Evolutionary conservation across 176 grass and related monocot genomes (phyloP).

Genomic region (Panicum miliaceum): DNA sequence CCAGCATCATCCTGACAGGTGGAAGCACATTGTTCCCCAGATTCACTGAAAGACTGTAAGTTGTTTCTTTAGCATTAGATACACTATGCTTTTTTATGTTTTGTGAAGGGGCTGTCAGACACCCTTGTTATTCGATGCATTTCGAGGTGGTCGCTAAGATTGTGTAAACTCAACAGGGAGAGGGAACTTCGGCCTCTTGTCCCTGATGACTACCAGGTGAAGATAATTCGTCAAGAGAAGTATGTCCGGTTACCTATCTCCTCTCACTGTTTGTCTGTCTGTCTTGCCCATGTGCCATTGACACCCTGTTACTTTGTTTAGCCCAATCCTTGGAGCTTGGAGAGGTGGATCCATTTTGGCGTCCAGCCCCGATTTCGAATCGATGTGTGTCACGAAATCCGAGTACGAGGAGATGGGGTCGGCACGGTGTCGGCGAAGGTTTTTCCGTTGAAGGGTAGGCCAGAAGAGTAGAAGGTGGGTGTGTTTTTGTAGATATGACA

Average conservation of each 20-base stretch:
- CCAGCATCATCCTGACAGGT: slow-evolving; percentile 89
- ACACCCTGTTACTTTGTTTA: slow-evolving; percentile 20
- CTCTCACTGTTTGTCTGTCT: background rate
- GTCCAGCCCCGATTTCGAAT: slow-evolving; percentile 78
- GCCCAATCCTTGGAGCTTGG: slow-evolving; percentile 86
- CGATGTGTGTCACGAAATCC: slow-evolving; percentile 77
- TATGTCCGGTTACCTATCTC: slow-evolving; percentile 18
- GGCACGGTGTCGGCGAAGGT: slow-evolving; percentile 72
- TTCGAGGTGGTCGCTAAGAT: background rate
- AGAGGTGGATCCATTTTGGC: slow-evolving; percentile 88
- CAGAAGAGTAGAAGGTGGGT: background rate
- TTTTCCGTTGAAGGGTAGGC: slow-evolving; percentile 66
- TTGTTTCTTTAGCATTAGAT: slow-evolving; percentile 17
- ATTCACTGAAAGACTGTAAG: slow-evolving; percentile 91
- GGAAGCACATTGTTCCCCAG: slow-evolving; percentile 87
- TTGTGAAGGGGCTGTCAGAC: background rate
- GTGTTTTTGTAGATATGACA: slow-evolving; percentile 17
- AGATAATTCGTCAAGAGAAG: slow-evolving; percentile 85
- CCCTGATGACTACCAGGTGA: slow-evolving; percentile 72
- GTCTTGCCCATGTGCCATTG: background rate
- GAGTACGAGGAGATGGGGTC: slow-evolving; percentile 98
- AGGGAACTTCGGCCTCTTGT: slow-evolving; percentile 91
- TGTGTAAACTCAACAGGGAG: slow-evolving; percentile 45
- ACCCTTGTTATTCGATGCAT: slow-evolving; percentile 12
- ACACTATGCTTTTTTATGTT: background rate